Base-by-base conservation (phyloP, 2,329 filamentous ascomycete genomes). In the Madurella fahalii region DNA sequence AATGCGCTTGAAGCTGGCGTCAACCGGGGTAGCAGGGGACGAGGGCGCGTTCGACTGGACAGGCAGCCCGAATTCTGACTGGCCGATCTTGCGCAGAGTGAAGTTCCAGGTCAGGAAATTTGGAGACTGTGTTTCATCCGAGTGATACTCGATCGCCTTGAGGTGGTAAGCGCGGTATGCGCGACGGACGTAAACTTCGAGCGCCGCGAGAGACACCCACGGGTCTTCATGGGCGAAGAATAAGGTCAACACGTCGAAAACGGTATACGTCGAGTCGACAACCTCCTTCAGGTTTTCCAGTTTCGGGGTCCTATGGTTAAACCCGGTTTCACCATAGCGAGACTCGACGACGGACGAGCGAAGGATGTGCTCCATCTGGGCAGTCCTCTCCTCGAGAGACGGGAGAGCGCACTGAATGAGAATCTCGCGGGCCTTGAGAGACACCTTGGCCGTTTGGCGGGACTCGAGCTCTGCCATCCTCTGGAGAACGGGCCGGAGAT, bases 291-390 rank as follows among this genome's bases (percentile, higher is more conserved):
- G 87, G 61, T 95, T 79, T 18, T 95, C 88, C 51, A 95, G 77
- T 73, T 87, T 90, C 46, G 94, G 94, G 73, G 96, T 89, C 62
- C 94, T 83, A 75, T 99, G 94, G 61, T 96, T 93, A 89, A 90
- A 96, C 49, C 93, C 92, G 57, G 90, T 92, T 80, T 99, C 94
- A 56, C 94, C 94, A 67, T 99, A 99, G 63, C 89, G 86, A n/a
- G 92, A 96, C 72, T 99, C 91, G 8, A 96, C 84, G 18, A 99
- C 94, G 0, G 94, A 93, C 25, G 93, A 96, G 56, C 92, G 89
- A 52, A 99, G 80, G 61, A 99, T 99, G 73, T 97, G 93, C 78
- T 97, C 94, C 93, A 99, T 96, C 77, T 99, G 94, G 7, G 87
- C 83, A 25, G 89, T 89, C 64, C 94, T 87, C 80, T 99, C 94